Base-by-base conservation (phyloP, 1,139 yeast genomes). In the Suhomyces taliae region DNA sequence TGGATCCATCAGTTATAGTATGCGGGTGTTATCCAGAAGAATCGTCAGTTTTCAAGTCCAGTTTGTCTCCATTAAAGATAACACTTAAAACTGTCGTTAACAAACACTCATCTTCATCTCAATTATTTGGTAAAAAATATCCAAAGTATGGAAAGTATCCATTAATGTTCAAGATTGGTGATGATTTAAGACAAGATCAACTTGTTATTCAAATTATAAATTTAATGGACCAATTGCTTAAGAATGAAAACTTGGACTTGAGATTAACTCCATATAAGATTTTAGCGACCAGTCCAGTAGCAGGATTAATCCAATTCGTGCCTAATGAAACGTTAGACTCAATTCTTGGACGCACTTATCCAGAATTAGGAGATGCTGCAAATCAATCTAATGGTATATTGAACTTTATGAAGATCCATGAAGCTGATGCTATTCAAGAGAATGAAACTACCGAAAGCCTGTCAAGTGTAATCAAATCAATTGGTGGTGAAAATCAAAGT, bases 121-220 rank as follows among this genome's bases (percentile, higher is more conserved):
- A 68, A 49, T 56, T 70, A 7, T 71, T 72, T 53, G 74, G 74
- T 1, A 69, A 66, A 45, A 68, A 63, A 46, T 53, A 57, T 14
- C 26, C 19, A 5, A 69, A 67, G 46, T 64, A 74, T 49, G 87
- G 85, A 0, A 75, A 73, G 43, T 95, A 90, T 64, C 83, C 96
- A 4, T 69, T 93, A 39, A 93, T 95, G 87, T 90, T 90, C 68
- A 95, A 95, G 64, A 87, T 88, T 42, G 99, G 99, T 3, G 99
- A 95, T 66, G 99, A 95, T 62, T 72, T 95, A 44, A 75, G 98
- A 49, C 99, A 95, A 64, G 99, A 95, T 69, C 99, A 95, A 64
- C 78, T 95, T 55, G 96, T 93, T 26, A 88, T 90, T 45, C 99
- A 95, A 65, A 89, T 95, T 49, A 88, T 95, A 45, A 81, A 87